Conservation (phyloP, 75 land plant genomes). For the Chamaecyparis obtusa region DNA sequence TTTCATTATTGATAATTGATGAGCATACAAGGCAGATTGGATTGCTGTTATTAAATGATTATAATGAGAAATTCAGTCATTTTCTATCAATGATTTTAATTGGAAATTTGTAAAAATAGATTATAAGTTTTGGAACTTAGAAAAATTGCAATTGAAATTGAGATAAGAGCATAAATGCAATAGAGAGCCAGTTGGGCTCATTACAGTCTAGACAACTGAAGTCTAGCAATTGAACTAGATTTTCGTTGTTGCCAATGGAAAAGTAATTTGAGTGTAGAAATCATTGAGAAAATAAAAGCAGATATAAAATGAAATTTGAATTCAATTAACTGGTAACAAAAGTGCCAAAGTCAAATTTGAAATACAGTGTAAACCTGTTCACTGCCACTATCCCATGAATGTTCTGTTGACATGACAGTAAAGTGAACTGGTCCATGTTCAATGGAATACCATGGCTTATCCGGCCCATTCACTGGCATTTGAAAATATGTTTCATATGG, state of each 20-base stretch:
- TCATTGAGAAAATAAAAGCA: background rate
- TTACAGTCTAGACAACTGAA: background rate
- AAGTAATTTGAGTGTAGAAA: background rate
- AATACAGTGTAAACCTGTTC: constrained; percentile 33
- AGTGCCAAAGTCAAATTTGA: background rate
- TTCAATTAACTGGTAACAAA: background rate
- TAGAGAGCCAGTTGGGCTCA: too few relatives aligned
- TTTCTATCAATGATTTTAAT: too few relatives aligned
- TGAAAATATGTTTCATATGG: constrained; percentile 46
- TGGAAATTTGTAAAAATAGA: too few relatives aligned
- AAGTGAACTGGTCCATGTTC: constrained; percentile 47
- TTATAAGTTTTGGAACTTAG: too few relatives aligned
- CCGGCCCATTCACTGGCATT: constrained; percentile 36
- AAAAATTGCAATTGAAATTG: too few relatives aligned
- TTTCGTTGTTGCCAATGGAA: background rate
- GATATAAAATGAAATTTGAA: background rate
- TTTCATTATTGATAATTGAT: too few relatives aligned
- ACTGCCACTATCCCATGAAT: constrained; percentile 34
- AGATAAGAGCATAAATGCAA: too few relatives aligned
- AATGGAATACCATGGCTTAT: constrained; percentile 54
- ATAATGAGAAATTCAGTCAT: too few relatives aligned
- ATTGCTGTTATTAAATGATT: too few relatives aligned
- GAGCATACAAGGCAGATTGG: too few relatives aligned
- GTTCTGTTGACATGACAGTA: constrained; percentile 52
- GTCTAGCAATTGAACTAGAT: background rate